Base-by-base conservation (phyloP, 2,329 filamentous ascomycete genomes). In the Pseudogymnoascus sp. region DNA sequence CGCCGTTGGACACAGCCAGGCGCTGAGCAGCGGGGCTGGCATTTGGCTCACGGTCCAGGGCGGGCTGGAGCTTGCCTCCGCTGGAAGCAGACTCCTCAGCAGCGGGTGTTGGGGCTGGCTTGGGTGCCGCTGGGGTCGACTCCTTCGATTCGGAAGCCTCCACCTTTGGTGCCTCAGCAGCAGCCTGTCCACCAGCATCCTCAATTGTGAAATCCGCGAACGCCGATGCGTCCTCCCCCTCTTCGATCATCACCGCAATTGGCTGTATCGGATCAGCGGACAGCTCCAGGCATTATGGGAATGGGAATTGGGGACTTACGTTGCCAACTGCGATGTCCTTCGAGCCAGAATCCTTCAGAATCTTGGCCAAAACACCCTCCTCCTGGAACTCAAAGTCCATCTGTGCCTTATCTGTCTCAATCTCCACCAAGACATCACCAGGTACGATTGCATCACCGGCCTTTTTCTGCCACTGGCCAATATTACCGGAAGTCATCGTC, bases 351-450 rank as follows among this genome's bases (percentile, higher is more conserved):
- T 96, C 90, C 81, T 92, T 95, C 74, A 99, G 82, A 68, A 98
- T 85, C 85, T 96, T 96, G 73, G 95, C 93, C 71, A 99, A 84
- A 66, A 96, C 85, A 82, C 93, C 95, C 77, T 98, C 95, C 75
- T 99, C 95, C 80, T 99, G 95, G 80, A 96, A 98, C 80, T 99
- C 95, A 77, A 99, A 98, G 82, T 99, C 95, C 95, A 99, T 99
- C 82, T 98, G 95, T 69, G 95, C 95, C 85, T 99, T 99, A 80
- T 99, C 95, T 73, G 95, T 99, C 85, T 99, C 95, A 74, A 98
- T 96, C 83, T 96, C 93, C 71, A 96, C 93, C 71, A 99, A 81
- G 57, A 99, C 95, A 77, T 99, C 95, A 76, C 95, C 95, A 62
- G 96, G 93, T 65, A 85, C 81, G 77, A 99, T 88, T 68, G 82